Percentiles rank a stretch among this genome's conserved stretches.
phyloP scores from a whole-genome alignment of 164 flowering plant genomes.

The Sextonia rubra region DNA sequence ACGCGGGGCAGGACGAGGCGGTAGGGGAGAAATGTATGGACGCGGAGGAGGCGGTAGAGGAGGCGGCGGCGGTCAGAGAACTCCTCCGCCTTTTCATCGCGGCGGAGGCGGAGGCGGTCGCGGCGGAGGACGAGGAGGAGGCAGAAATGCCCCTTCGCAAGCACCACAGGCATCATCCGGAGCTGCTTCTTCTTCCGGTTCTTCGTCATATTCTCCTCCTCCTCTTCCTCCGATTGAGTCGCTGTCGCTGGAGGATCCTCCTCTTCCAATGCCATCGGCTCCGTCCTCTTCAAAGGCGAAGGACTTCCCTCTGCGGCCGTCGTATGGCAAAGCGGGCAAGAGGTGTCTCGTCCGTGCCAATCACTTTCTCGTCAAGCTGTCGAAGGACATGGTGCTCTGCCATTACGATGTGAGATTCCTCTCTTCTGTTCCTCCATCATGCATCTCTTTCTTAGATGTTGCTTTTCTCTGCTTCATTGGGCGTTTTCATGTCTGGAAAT shows the following conservation, averaged over 20 bases:
- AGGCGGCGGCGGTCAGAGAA: not conserved
- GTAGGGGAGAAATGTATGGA: too few relatives aligned
- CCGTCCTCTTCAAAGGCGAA: slow-evolving; percentile 14
- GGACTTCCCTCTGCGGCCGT: slow-evolving; percentile 47
- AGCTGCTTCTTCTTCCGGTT: not conserved
- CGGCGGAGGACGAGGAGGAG: slow-evolving; percentile 6
- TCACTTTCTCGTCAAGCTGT: slow-evolving; percentile 52
- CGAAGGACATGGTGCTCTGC: slow-evolving; percentile 27
- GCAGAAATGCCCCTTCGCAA: not conserved
- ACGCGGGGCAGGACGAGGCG: too few relatives aligned
- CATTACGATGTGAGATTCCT: slow-evolving; percentile 67
- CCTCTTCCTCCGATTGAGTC: not conserved
- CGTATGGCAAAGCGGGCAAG: slow-evolving; percentile 36
- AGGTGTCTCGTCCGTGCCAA: slow-evolving; percentile 51
- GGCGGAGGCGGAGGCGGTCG: slow-evolving; percentile 9
- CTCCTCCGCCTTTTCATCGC: not conserved
- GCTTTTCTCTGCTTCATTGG: not conserved
- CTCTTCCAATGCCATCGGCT: not conserved
- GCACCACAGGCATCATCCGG: not conserved
- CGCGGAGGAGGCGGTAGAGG: not conserved
- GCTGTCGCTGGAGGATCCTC: not conserved
- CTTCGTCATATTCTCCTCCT: slow-evolving; percentile 1
- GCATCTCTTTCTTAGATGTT: not conserved
- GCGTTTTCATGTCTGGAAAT: not conserved
- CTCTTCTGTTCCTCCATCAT: not conserved